Base-by-base conservation (phyloP, 2,329 filamentous ascomycete genomes). In the Paecilomyces sp. region DNA sequence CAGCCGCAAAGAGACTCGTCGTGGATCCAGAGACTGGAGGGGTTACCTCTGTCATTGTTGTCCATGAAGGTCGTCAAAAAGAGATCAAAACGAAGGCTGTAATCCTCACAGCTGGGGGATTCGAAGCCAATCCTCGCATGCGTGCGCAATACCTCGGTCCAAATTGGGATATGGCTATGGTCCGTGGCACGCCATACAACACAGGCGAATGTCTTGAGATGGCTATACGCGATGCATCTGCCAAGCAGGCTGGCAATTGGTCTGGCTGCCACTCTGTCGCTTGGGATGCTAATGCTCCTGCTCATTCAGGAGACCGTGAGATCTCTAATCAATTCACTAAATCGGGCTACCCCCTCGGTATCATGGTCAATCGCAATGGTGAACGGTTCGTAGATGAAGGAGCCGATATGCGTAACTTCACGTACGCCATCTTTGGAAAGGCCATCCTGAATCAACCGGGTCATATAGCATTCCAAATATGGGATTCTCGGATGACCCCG, bases 291-390 rank as follows among this genome's bases (percentile, higher is more conserved):
- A 81, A 87, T 65, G 81, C 86, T 0, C 78, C 81, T 0, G 69
- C 79, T 0, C 68, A 84, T 61, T 74, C 74, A 0, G 86, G 86
- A 3, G 82, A 88, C 63, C 78, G 83, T 1, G 73, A 72, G n/a
- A 72, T 83, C 1, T 85, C 86, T 3, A 89, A 89, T 65, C 81
- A 88, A 68, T 88, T 82, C 66, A 89, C 86, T 6, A 89, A 89
- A 67, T 87, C 83, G 0, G 87, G 86, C 1, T 89, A 89, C 64
- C 86, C 87, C 0, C 75, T 89, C 0, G 87, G 86, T 0, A 64
- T 89, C 12, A 88, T 88, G 81, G 60, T 89, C 15, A 89, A 89
- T 64, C 69, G 71, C 0, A 66, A 80, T 0, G 87, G 86, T 0
- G 67, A 80, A 51, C 77, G 87, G 1, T 89, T 89, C 65, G 85